Conservation (phyloP, 2,329 filamentous ascomycete species). For the Aspergillus caelatus region DNA sequence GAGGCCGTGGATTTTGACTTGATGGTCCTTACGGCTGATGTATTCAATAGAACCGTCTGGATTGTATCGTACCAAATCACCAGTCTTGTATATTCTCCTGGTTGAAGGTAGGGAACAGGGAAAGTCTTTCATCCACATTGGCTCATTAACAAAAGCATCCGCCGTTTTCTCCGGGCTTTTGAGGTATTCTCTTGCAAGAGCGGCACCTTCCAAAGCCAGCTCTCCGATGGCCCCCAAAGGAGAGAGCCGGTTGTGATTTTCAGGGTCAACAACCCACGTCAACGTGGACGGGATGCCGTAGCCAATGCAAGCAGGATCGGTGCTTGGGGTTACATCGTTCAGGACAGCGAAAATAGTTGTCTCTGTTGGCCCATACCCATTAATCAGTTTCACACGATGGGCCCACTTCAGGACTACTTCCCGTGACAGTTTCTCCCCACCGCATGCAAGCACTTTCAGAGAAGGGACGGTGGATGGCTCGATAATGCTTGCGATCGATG, state of each 20-base stretch:
- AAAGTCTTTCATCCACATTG: slow-evolving; percentile 26
- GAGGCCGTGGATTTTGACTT: slow-evolving; percentile 68
- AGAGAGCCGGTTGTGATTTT: slow-evolving; percentile 33
- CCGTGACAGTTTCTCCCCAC: slow-evolving; percentile 67
- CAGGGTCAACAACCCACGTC: slow-evolving; percentile 38
- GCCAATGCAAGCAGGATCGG: slow-evolving; percentile 25
- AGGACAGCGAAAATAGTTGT: slow-evolving; percentile 36
- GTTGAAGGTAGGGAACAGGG: slow-evolving; percentile 9
- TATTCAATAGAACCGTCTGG: slow-evolving; percentile 24
- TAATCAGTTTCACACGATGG: slow-evolving; percentile 40
- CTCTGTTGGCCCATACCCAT: slow-evolving; percentile 44
- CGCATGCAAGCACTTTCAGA: slow-evolving; percentile 47
- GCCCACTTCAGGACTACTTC: slow-evolving; percentile 73
- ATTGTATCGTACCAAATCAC: slow-evolving; percentile 28
- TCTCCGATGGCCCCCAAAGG: slow-evolving; percentile 42
- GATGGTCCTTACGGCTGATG: slow-evolving; percentile 62
- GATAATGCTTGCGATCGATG: slow-evolving; percentile 46
- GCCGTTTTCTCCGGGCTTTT: slow-evolving; percentile 37
- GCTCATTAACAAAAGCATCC: slow-evolving; percentile 29
- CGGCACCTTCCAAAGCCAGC: slow-evolving; percentile 41
- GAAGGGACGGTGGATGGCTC: slow-evolving; percentile 43
- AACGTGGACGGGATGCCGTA: slow-evolving; percentile 24
- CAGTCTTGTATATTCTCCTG: slow-evolving; percentile 31
- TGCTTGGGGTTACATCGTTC: slow-evolving; percentile 32
- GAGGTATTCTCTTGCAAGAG: slow-evolving; percentile 45